Evolutionary conservation across 148 eudicot species (phyloP).

Genomic region (Camellia sinensis): DNA sequence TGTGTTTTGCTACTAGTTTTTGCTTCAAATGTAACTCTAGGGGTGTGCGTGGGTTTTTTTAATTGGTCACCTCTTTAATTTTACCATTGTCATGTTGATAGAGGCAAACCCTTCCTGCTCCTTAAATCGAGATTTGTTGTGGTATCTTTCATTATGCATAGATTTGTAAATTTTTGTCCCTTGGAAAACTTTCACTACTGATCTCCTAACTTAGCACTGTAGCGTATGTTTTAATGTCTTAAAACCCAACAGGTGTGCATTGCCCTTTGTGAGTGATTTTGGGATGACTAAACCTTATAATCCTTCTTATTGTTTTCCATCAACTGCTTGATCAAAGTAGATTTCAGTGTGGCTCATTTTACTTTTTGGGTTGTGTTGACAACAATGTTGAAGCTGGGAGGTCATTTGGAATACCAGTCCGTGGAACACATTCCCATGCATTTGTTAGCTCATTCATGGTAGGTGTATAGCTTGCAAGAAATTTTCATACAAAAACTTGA

Average conservation of each 20-base stretch:
- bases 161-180: too few species aligned
- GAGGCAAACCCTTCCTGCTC: too few species aligned
- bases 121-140: too few species aligned
- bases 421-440: constrained; percentile 97
- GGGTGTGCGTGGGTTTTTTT: too few species aligned
- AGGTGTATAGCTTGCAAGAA: not conserved
- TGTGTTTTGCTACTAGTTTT: too few species aligned
- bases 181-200: not conserved
- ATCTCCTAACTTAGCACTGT: not conserved
- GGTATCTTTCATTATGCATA: too few species aligned
- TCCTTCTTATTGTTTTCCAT: constrained; percentile 8
- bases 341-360: constrained; percentile 13
- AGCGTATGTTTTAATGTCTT: not conserved
- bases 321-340: not conserved
- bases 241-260: not conserved
- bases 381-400: constrained; percentile 93
- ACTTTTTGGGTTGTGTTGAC: constrained; percentile 20
- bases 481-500: not conserved
- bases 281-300: not conserved
- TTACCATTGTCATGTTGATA: too few species aligned
- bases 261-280: not conserved
- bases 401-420: constrained; percentile 89
- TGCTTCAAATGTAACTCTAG: too few species aligned
- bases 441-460: constrained; percentile 84
- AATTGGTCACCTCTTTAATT: too few species aligned